These are phyloP conservation scores for Plectosphaerella sp. DNA, from an alignment of 2,329 filamentous ascomycete genomes.

Conservation along the genomic window DNA sequence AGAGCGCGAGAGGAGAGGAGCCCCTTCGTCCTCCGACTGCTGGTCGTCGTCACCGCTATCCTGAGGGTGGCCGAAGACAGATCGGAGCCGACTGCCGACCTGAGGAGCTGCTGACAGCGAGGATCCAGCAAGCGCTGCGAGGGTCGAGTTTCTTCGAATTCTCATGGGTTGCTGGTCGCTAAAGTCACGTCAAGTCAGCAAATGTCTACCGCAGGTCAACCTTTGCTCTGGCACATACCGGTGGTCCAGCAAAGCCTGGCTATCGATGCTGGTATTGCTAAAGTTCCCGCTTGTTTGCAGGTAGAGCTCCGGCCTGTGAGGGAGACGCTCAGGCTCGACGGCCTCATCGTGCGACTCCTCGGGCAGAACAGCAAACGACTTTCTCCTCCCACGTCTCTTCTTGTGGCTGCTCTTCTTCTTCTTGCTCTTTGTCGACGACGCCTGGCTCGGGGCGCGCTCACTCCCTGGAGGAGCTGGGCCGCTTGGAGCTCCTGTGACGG, in stretches of 20 bases:
- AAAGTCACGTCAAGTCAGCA: conserved; percentile 9
- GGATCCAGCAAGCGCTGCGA: conserved; percentile 26
- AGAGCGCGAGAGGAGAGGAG: conserved; percentile 48
- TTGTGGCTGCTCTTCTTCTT: conserved; percentile 73
- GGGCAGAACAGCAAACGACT: conserved; percentile 69
- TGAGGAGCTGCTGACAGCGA: conserved; percentile 24
- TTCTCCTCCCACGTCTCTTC: conserved; percentile 71
- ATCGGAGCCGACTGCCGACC: conserved; percentile 14
- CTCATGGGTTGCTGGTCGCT: conserved; percentile 60
- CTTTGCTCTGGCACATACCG: conserved; percentile 45
- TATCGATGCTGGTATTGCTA: conserved; percentile 86
- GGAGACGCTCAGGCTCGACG: conserved; percentile 17
- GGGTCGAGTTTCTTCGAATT: conserved; percentile 55
- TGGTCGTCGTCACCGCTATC: conserved; percentile 44
- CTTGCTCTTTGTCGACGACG: conserved; percentile 7
- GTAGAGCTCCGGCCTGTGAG: conserved; percentile 41
- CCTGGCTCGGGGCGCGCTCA: neutral
- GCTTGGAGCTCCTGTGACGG: conserved; percentile 9
- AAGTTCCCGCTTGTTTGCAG: conserved; percentile 49
- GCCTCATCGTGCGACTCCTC: conserved; percentile 45
- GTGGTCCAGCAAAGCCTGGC: conserved; percentile 83
- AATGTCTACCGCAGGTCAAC: no score
- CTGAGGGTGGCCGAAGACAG: conserved; percentile 20
- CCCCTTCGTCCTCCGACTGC: conserved; percentile 39
- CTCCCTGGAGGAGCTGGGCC: conserved; percentile 6